phyloP scores from a whole-genome alignment of 371 early-diverging fungal species.

The Mortierella polycephala region DNA sequence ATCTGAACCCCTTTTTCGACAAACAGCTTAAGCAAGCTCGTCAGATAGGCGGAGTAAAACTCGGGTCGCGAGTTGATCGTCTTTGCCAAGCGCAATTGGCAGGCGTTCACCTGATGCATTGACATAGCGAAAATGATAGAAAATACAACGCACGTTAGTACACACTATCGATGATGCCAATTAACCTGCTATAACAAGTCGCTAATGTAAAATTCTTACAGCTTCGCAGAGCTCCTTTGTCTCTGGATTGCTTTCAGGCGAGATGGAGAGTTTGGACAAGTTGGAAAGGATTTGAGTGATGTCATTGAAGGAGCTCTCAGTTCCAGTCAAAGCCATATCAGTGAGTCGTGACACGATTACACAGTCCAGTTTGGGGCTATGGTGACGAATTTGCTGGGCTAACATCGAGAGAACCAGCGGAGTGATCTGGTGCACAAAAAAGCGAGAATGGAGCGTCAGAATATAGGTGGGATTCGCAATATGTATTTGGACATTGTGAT shows the following conservation, averaged over 20 bases:
- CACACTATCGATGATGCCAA: too few species aligned
- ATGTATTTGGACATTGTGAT: background rate
- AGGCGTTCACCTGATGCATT: slow-evolving; percentile 27
- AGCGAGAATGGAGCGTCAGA: background rate
- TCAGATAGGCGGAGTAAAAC: slow-evolving; percentile 66
- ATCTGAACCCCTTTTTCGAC: slow-evolving; percentile 79
- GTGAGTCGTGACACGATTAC: slow-evolving; percentile 67
- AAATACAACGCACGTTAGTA: background rate
- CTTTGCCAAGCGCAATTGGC: slow-evolving; percentile 59
- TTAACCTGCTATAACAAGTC: background rate
- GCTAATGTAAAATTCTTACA: slow-evolving; percentile 35
- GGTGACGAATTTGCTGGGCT: slow-evolving; percentile 63
- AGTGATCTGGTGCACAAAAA: slow-evolving; percentile 56
- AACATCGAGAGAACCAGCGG: slow-evolving; percentile 71
- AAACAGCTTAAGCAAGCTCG: slow-evolving; percentile 68
- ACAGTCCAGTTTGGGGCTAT: slow-evolving; percentile 60
- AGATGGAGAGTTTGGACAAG: slow-evolving; percentile 61
- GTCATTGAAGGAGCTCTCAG: slow-evolving; percentile 62
- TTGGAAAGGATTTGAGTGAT: slow-evolving; percentile 63
- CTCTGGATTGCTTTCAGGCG: slow-evolving; percentile 62
- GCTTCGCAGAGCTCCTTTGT: slow-evolving; percentile 57
- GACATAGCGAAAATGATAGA: slow-evolving; percentile 50
- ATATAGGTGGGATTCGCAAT: background rate
- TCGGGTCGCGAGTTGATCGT: slow-evolving; percentile 64
- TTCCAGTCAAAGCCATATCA: slow-evolving; percentile 70